These are phyloP conservation scores for Salix udensis DNA, from an alignment of 345 rosid species.

Conservation along the genomic window DNA sequence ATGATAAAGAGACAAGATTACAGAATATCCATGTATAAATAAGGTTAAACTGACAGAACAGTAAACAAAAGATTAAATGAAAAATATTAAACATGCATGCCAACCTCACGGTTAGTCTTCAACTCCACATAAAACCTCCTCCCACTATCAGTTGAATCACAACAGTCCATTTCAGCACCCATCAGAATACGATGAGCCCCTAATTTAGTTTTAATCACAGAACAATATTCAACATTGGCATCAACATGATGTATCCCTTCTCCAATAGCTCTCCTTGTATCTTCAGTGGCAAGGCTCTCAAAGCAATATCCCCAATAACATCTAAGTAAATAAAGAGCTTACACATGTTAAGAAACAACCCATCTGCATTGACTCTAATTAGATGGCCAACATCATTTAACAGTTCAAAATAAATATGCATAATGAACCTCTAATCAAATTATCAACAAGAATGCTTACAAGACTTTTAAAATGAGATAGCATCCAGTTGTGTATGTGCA, in stretches of 20 bases:
- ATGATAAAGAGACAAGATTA: slow-evolving; percentile 11
- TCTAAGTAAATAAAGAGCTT: slow-evolving; percentile 36
- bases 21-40: not conserved
- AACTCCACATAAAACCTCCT: slow-evolving; percentile 86
- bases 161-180: slow-evolving; percentile 99
- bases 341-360: not conserved
- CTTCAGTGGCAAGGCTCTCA: slow-evolving; percentile 92
- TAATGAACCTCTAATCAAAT: not conserved
- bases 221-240: slow-evolving; percentile 83
- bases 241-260: slow-evolving; percentile 78
- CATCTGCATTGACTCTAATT: not conserved
- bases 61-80: not conserved
- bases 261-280: slow-evolving; percentile 72
- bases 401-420: not conserved
- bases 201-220: slow-evolving; percentile 82
- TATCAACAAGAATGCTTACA: no score
- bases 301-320: slow-evolving; percentile 98
- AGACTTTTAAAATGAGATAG: no score
- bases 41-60: slow-evolving; percentile 7
- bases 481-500: not conserved
- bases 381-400: not conserved
- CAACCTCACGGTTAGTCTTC: slow-evolving; percentile 95
- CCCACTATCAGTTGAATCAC: slow-evolving; percentile 81
- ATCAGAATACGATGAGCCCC: slow-evolving; percentile 95
- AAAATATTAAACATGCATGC: not conserved